Evolutionary conservation across 768 basidiomycete species (phyloP).

Genomic region (Amanita thiersii): DNA sequence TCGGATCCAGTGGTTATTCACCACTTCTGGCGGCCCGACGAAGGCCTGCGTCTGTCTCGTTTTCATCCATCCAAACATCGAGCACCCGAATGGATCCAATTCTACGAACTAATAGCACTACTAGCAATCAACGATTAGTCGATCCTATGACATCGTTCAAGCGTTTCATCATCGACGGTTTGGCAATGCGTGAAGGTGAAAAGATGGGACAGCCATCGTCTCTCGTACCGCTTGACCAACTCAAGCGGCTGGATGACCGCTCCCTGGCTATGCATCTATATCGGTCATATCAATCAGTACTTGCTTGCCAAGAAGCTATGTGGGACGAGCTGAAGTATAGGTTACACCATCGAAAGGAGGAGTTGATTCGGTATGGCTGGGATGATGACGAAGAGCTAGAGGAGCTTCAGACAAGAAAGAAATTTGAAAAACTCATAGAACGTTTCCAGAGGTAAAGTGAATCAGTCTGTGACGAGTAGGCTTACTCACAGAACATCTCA

Average conservation of each 20-base stretch:
- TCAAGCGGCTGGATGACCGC: slow-evolving; percentile 43
- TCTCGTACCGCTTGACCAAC: slow-evolving; percentile 30
- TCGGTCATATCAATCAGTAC: slow-evolving; percentile 49
- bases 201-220: slow-evolving; percentile 22
- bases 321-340: slow-evolving; percentile 67
- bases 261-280: slow-evolving; percentile 68
- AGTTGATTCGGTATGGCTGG: slow-evolving; percentile 58
- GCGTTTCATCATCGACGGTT: slow-evolving; percentile 38
- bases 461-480: background rate
- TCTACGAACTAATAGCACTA: slow-evolving; percentile 12
- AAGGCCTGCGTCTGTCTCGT: slow-evolving; percentile 24
- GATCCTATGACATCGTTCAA: slow-evolving; percentile 17
- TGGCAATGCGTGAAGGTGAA: slow-evolving; percentile 34
- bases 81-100: slow-evolving; percentile 16
- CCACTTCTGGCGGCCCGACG: slow-evolving; percentile 18
- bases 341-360: slow-evolving; percentile 46
- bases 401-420: slow-evolving; percentile 45
- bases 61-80: slow-evolving; percentile 16
- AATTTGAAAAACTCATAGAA: slow-evolving; percentile 52
- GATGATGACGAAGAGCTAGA: slow-evolving; percentile 58
- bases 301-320: slow-evolving; percentile 68
- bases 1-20: slow-evolving; percentile 16
- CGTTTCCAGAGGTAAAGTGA: slow-evolving; percentile 43
- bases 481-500: slow-evolving; percentile 16
- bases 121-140: slow-evolving; percentile 7